A percentile compares a stretch with the other conserved stretches of the same genome.
Conservation (phyloP, 257 asterid genomes). For the Gentiana straminea region DNA sequence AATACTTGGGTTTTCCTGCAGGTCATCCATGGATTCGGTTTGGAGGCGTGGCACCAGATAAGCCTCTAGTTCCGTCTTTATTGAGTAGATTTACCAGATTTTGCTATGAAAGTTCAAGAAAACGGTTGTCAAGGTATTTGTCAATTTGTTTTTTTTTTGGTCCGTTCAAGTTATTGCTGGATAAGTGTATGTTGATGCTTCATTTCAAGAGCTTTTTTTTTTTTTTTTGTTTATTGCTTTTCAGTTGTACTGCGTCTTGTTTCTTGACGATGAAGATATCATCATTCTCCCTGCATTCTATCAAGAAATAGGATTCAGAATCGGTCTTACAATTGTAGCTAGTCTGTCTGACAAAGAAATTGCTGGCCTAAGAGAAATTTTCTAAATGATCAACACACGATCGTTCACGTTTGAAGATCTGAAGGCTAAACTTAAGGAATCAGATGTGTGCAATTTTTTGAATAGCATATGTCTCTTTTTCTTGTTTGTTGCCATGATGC, state of each 20-base stretch:
- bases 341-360: slow-evolving; percentile 59
- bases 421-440: slow-evolving; percentile 68
- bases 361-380: slow-evolving; percentile 78
- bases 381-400: slow-evolving; percentile 70
- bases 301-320: not conserved
- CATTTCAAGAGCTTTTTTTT: not conserved
- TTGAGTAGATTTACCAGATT: slow-evolving; percentile 38
- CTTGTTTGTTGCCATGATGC: slow-evolving; percentile 30
- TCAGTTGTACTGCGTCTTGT: not conserved
- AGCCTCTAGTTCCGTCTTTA: slow-evolving; percentile 71
- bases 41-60: slow-evolving; percentile 74
- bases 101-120: slow-evolving; percentile 36
- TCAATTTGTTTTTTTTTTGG: not conserved
- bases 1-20: slow-evolving; percentile 13
- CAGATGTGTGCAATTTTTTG: slow-evolving; percentile 47
- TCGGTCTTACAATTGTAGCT: slow-evolving; percentile 40
- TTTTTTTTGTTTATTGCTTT: not conserved
- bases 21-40: slow-evolving; percentile 81
- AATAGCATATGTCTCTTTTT: not conserved
- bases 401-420: slow-evolving; percentile 79
- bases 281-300: too few species aligned
- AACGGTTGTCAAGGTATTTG: slow-evolving; percentile 31
- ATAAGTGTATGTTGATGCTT: too few species aligned
- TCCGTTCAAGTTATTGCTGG: not conserved
- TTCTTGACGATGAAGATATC: too few species aligned